Conservation (phyloP, 805 yeast genomes). For the Nakazawaea anatomiae region DNA sequence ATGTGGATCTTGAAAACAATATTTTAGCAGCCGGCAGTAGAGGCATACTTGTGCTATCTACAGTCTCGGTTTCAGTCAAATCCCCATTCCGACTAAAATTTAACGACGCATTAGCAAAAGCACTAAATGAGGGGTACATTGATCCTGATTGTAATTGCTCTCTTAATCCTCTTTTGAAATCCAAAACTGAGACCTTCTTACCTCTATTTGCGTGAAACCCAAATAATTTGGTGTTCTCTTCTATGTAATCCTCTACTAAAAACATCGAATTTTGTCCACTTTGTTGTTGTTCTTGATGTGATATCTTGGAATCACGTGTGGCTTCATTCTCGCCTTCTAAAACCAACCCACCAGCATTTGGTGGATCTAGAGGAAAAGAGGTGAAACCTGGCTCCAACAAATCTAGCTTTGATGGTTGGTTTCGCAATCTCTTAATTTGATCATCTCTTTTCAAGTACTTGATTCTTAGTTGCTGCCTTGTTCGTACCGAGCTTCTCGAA, state of each 20-base stretch:
- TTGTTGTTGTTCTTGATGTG: not conserved
- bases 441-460: not conserved
- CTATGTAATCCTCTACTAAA: slow-evolving; percentile 10
- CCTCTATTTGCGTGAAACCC: not conserved
- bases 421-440: slow-evolving; percentile 1
- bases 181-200: slow-evolving; percentile 7
- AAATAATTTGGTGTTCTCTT: not conserved
- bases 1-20: not conserved
- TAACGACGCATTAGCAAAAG: not conserved
- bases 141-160: not conserved
- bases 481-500: not conserved
- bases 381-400: slow-evolving; percentile 8
- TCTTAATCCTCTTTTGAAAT: slow-evolving; percentile 5
- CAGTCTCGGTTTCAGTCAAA: not conserved
- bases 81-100: not conserved
- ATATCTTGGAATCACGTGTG: not conserved
- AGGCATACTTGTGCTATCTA: not conserved
- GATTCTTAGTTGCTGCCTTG: not conserved
- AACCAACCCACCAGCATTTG: not conserved
- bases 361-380: slow-evolving; percentile 9
- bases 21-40: not conserved
- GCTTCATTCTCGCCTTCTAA: not conserved
- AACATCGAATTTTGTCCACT: not conserved
- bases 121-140: not conserved
- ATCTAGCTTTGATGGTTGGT: slow-evolving; percentile 9